Conservation (phyloP, 768 basidiomycete species). For the Lactarius akahatsu region DNA sequence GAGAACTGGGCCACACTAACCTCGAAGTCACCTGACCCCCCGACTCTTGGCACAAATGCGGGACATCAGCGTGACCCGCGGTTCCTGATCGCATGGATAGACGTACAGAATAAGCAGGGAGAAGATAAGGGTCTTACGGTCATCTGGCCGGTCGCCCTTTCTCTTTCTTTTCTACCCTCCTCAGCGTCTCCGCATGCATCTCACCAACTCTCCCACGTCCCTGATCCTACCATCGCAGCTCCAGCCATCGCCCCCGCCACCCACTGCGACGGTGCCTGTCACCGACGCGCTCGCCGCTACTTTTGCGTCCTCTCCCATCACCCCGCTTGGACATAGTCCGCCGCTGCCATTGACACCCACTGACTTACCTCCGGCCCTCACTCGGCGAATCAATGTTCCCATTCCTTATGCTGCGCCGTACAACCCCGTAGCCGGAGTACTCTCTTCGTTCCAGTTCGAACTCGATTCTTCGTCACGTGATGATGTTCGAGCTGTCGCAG, state of each 20-base stretch:
- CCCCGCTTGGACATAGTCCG: constrained; percentile 16
- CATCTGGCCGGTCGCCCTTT: constrained; percentile 69
- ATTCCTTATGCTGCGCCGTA: constrained; percentile 9
- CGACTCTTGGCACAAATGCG: constrained; percentile 1
- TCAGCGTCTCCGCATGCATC: constrained; percentile 41
- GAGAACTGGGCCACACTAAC: constrained; percentile 44
- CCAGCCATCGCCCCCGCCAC: constrained; percentile 51
- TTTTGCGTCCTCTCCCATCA: constrained; percentile 19
- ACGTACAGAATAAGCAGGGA: constrained; percentile 73
- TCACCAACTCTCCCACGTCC: constrained; percentile 52
- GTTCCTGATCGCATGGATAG: constrained; percentile 72
- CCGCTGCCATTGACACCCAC: constrained; percentile 12
- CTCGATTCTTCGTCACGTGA: constrained; percentile 33
- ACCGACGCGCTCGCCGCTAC: constrained; percentile 6
- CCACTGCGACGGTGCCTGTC: constrained; percentile 33
- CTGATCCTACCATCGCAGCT: constrained; percentile 64
- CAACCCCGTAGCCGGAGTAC: constrained; percentile 35
- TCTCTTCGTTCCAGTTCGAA: constrained; percentile 51
- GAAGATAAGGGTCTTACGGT: constrained; percentile 77
- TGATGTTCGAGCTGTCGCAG: constrained; percentile 53
- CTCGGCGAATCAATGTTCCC: constrained; percentile 16
- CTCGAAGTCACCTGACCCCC: constrained; percentile 18
- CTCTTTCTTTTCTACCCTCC: constrained; percentile 44
- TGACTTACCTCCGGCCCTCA: constrained; percentile 25
- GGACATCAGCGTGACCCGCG: constrained; percentile 28